Conservation (phyloP, 352 stramenopile genomes). For the Globisporangium splendens region DNA sequence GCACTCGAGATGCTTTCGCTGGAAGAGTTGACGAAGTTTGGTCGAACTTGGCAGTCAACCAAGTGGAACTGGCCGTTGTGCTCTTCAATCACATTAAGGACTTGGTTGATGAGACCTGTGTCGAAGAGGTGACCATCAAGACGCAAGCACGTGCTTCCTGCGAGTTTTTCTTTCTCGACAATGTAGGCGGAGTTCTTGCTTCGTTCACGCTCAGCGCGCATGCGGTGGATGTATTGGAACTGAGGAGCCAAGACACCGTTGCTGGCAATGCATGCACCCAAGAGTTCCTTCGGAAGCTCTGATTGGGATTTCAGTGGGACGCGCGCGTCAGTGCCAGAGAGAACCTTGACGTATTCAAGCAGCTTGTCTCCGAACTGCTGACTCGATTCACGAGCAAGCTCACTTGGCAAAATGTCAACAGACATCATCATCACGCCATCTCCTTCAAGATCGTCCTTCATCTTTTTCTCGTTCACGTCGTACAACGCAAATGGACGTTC, state of each 20-base stretch:
- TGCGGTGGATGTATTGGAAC: constrained; percentile 91
- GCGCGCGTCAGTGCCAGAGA: constrained; percentile 53
- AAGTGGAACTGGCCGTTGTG: constrained; percentile 89
- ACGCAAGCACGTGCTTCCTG: constrained; percentile 73
- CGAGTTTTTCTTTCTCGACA: constrained; percentile 65
- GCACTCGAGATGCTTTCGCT: constrained; percentile 57
- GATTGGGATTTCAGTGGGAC: constrained; percentile 46
- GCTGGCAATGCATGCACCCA: constrained; percentile 89
- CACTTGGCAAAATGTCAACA: constrained; percentile 95
- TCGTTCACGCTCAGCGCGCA: constrained; percentile 83
- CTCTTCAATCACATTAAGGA: constrained; percentile 93
- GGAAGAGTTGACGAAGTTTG: constrained; percentile 52
- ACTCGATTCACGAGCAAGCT: constrained; percentile 92
- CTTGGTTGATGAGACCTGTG: constrained; percentile 94
- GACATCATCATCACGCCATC: constrained; percentile 92
- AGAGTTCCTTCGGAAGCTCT: constrained; percentile 69
- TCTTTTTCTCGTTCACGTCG: constrained; percentile 69
- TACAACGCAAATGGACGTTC: constrained; percentile 93
- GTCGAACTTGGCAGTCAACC: constrained; percentile 87
- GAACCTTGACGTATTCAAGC: constrained; percentile 74
- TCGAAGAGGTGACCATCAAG: constrained; percentile 95
- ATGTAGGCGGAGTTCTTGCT: constrained; percentile 64
- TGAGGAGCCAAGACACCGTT: constrained; percentile 83
- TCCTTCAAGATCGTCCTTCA: constrained; percentile 61
- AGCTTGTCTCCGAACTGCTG: constrained; percentile 94